Evolutionary conservation across 306 rosid species (phyloP).

Genomic region (Acacia melanoxylon): DNA sequence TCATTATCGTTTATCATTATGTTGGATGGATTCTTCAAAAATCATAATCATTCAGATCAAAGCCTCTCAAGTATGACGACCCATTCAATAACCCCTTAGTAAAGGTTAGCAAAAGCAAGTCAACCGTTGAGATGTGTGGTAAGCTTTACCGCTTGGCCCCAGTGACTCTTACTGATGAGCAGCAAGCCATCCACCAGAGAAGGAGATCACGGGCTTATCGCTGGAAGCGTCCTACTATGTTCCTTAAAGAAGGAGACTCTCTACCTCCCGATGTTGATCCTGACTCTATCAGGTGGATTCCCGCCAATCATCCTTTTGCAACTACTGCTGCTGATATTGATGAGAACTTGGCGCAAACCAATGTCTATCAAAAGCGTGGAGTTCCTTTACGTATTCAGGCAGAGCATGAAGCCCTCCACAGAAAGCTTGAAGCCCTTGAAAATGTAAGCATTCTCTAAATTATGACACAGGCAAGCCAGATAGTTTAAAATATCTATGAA

Average conservation of each 20-base stretch:
- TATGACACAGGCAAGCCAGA: neutral
- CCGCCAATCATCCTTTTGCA: constrained; percentile 95
- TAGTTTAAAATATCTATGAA: neutral
- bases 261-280: constrained; percentile 91
- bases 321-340: constrained; percentile 82
- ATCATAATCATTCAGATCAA: constrained; percentile 51
- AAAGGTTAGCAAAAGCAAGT: constrained; percentile 72
- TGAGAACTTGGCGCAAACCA: constrained; percentile 82
- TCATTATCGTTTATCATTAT: neutral
- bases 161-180: constrained; percentile 83
- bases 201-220: constrained; percentile 92
- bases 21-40: neutral
- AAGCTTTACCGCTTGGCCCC: constrained; percentile 93
- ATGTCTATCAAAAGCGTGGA: constrained; percentile 85
- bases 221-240: constrained; percentile 93
- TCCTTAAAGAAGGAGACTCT: constrained; percentile 86
- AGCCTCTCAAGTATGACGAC: constrained; percentile 88
- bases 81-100: constrained; percentile 92
- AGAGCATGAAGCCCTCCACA: constrained; percentile 93
- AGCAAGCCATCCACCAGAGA: constrained; percentile 77
- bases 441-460: constrained; percentile 50
- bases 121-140: constrained; percentile 90
- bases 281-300: constrained; percentile 90
- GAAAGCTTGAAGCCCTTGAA: constrained; percentile 80
- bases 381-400: constrained; percentile 94